These are phyloP conservation scores for Dactylonectria macrodidyma DNA, from an alignment of 2,329 filamentous ascomycete genomes.

Conservation along the genomic window DNA sequence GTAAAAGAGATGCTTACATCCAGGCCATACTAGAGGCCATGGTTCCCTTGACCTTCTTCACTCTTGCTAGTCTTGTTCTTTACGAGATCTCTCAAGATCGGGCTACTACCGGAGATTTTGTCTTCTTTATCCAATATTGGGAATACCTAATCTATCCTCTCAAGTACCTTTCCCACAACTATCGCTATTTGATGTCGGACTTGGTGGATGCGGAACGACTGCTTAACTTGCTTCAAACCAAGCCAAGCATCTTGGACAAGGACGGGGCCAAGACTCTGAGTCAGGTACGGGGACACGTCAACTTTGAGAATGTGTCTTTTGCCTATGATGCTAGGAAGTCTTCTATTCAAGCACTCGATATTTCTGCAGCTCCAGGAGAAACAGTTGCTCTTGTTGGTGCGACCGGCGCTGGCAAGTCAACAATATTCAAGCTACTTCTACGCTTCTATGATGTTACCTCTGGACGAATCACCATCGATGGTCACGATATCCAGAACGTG, in stretches of 20 bases:
- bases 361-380: constrained; percentile 65
- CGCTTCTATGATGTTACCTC: constrained; percentile 72
- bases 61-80: constrained; percentile 37
- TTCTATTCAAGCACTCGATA: constrained; percentile 64
- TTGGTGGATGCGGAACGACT: constrained; percentile 77
- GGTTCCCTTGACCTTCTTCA: constrained; percentile 60
- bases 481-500: constrained; percentile 72
- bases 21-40: constrained; percentile 55
- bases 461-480: constrained; percentile 71
- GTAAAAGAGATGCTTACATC: constrained; percentile 39
- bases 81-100: constrained; percentile 40
- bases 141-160: constrained; percentile 57
- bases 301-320: constrained; percentile 69
- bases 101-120: constrained; percentile 59
- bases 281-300: constrained; percentile 63
- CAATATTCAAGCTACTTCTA: constrained; percentile 72
- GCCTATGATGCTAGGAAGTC: constrained; percentile 68
- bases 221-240: constrained; percentile 69
- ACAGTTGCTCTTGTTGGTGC: constrained; percentile 74
- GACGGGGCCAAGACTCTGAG: constrained; percentile 61
- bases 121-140: constrained; percentile 78
- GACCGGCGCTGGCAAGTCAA: constrained; percentile 75
- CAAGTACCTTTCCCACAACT: constrained; percentile 50
- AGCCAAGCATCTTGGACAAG: constrained; percentile 67
- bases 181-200: constrained; percentile 52